Base-by-base conservation (phyloP, 805 yeast species). In the Ogataea sp. region DNA sequence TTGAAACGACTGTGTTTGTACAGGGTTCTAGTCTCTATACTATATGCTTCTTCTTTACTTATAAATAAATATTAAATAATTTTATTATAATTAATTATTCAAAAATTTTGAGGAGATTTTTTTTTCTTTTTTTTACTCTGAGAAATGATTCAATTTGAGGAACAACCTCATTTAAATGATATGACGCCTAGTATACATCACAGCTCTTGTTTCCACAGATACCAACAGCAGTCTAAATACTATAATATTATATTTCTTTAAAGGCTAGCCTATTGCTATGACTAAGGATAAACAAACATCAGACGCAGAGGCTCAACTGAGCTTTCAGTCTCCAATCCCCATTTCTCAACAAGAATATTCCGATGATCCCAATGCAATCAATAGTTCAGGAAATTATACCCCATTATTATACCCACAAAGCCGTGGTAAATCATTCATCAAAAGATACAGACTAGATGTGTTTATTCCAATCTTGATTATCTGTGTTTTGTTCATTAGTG, bases 381-480 rank as follows among this genome's bases (percentile, higher is more conserved):
- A 26, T 26, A 28, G 16, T 28, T 6, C 18, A 27, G 15, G 6
- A 9, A 14, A n/a, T 6, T n/a, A 28, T 28, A 8, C 4, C 4
- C 31, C 20, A 6, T 4, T 16, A 10, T 35, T 39, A n/a, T 30
- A 35, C 32, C 38, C 18, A 36, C 35, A 29, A 38, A 29, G n/a
- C n/a, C n/a, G n/a, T n/a, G n/a, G n/a, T 14, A 34, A 20, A 20
- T 24, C 37, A 13, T 4, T 25, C 20, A 27, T 31, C 14, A 42
- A 39, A 36, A 34, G 45, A 23, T 41, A 46, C 30, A 45, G 49
- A 31, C 36, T 49, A 7, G 57, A 55, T 36, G 49, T 52, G 10
- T 54, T 52, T 44, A 44, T 51, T 14, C 59, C 61, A 4, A 51
- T 55, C 8, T 4, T 47, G 2, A 10, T 51, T 1, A 31, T 56